Evolutionary conservation across 805 yeast genomes (phyloP), one percentile per base, ranked within the genome.

Genomic region (Barnettozyma californica): DNA sequence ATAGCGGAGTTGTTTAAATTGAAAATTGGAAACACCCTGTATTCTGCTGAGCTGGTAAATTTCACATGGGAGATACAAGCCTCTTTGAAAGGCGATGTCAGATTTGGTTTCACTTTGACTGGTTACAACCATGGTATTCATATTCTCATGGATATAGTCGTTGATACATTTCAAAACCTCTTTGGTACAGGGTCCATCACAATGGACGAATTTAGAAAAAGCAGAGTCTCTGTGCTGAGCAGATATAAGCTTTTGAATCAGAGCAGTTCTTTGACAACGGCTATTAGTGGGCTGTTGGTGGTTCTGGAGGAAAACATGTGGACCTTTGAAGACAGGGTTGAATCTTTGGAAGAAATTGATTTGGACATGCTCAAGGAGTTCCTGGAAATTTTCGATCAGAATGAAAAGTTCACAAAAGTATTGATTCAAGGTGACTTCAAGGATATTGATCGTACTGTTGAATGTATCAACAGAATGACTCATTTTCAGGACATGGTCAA

Each of bases 61-160:
- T 81, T 73, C 56, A 60, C 75, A 0, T 84, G 84, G 77, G 81
- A 77, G 18, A 51, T 84, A 0, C 67, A 63, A 34, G 77, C 88
- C 0, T 78, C 83, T 4, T 51, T 68, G 13, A 76, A 76, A 53
- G 83, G 86, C 5, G 78, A 74, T 45, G 71, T 74, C 1, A 75
- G 83, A 7, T 58, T 85, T 7, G 63, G 74, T 0, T 55, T 84
- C n/a, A 75, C 74, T 4, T 60, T 81, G 1, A 65, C 75, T 25
- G 92, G 94, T 0, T 74, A 75, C n/a, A 56, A 61, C 0, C 63
- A 63, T 26, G 75, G 78, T 1, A 63, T 76, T 5, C 45, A 51
- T 3, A 50, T 51, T 3, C 61, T 80, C 2, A 46, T 79, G 4
- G 46, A 54, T 5, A 48, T 55, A 1, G 61, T 81, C 0, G 46